phyloP scores from a whole-genome alignment of 805 yeast species.

The Yarrowia phangngaensis region DNA sequence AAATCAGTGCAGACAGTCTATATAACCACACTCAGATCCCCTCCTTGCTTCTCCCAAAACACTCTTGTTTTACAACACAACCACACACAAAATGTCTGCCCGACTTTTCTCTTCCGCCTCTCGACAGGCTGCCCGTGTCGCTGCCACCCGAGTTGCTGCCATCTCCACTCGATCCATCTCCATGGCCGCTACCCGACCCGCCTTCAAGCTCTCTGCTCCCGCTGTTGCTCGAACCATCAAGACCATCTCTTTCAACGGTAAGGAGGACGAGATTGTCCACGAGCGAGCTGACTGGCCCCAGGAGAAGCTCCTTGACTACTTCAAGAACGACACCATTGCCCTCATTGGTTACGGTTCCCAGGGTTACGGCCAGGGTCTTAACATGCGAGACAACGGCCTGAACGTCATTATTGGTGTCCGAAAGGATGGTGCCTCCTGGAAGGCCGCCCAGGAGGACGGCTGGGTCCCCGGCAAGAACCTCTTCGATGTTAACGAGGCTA shows the following conservation, averaged over 20 bases:
- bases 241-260: conserved; percentile 95
- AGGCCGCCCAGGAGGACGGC: conserved; percentile 98
- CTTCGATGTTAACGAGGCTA: conserved; percentile 92
- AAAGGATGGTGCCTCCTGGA: conserved; percentile 98
- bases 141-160: conserved; percentile 43
- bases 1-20: no score
- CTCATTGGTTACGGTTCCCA: conserved; percentile 99
- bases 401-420: conserved; percentile 98
- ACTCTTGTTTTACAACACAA: background rate
- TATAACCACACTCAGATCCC: background rate
- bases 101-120: conserved; percentile 25
- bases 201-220: conserved; percentile 47
- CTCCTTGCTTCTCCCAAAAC: background rate
- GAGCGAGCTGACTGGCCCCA: conserved; percentile 99
- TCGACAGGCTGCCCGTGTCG: conserved; percentile 49
- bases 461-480: conserved; percentile 99
- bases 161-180: conserved; percentile 63
- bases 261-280: conserved; percentile 81
- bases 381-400: conserved; percentile 98
- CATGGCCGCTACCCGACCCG: conserved; percentile 42
- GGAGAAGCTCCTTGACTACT: conserved; percentile 91
- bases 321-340: conserved; percentile 97
- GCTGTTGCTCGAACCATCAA: conserved; percentile 83
- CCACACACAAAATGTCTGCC: conserved; percentile 17
- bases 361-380: conserved; percentile 99